Base-by-base conservation (phyloP, 2,329 filamentous ascomycete genomes). In the Colletotrichum lindemuthianum region DNA sequence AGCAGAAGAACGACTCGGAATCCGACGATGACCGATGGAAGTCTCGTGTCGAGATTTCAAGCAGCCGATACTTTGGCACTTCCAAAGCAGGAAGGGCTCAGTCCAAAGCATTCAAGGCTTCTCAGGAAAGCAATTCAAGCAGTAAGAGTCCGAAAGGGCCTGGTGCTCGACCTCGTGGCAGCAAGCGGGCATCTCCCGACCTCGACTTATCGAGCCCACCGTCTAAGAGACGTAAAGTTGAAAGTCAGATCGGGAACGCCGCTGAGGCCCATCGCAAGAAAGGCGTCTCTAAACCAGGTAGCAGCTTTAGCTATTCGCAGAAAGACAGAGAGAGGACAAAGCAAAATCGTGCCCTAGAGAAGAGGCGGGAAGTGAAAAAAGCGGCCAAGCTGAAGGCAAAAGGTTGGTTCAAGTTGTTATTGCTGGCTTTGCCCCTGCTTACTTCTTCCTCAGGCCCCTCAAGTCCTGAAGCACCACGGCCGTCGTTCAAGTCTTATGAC, bases 401-500 rank as follows among this genome's bases (percentile, higher is more conserved):
- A 63, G 52, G 63, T 65, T 47, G 2, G 63, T 36, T 37, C 13
- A 13, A 12, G 10, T 4, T 10, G 24, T 8, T 15, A 39, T 12
- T 8, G 8, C 4, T 13, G 15, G 11, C 45, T 9, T 7, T 24
- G 16, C 11, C 15, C 24, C 13, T 57, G n/a, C 63, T 65, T 15
- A 65, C 34, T 6, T 8, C 39, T 8, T 24, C 8, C 8, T 6
- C 32, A 63, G 63, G 37, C 15, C 33, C 37, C 39, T 10, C 24
- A 10, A 45, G 34, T 13, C 58, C 58, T 24, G 47, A 63, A 37
- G 51, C 16, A 15, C 33, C 36, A 3, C 24, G 32, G 36, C 63
- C 63, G 16, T 56, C 51, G 9, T 65, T 65, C 45, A 65, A 65
- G 48, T 60, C 63, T 37, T 65, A 65, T 8, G 58, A 63, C 16